These are phyloP conservation scores for Hyphodiscus sp. DNA, from an alignment of 2,329 filamentous ascomycete genomes.

Conservation along the genomic window DNA sequence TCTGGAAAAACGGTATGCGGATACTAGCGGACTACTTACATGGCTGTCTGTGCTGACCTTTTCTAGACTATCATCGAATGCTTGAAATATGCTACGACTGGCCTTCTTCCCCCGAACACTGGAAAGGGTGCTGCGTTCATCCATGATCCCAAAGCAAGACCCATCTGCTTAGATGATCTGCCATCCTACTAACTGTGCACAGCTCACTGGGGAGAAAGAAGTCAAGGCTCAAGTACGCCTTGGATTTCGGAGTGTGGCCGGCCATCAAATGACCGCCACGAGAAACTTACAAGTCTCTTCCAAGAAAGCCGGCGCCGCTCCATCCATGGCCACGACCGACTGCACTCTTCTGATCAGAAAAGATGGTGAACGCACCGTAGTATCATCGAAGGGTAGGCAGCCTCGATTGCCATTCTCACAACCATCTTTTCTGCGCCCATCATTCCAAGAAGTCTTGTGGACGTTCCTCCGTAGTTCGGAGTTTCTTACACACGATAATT, in stretches of 20 bases:
- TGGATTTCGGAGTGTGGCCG: conserved; percentile 72
- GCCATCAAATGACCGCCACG: conserved; percentile 73
- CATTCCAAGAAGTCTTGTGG: too few relatives aligned
- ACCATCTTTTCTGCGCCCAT: too few relatives aligned
- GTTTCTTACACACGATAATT: background rate
- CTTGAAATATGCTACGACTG: conserved; percentile 95
- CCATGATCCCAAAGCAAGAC: conserved; percentile 78
- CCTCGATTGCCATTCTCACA: too few relatives aligned
- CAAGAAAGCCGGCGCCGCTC: conserved; percentile 58
- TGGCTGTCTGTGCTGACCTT: conserved; percentile 7
- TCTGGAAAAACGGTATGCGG: conserved; percentile 76
- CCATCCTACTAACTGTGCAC: conserved; percentile 12
- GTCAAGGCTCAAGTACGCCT: conserved; percentile 89
- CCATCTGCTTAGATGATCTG: background rate
- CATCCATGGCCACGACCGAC: conserved; percentile 76
- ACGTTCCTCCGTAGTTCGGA: too few relatives aligned
- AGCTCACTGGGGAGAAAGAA: conserved; percentile 78
- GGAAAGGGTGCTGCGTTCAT: conserved; percentile 85
- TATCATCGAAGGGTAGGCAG: conserved; percentile 43
- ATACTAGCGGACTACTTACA: background rate
- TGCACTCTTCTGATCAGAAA: conserved; percentile 68
- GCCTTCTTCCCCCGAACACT: conserved; percentile 86
- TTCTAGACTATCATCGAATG: conserved; percentile 90
- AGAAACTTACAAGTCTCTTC: conserved; percentile 80
- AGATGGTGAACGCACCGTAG: conserved; percentile 70